phyloP scores from a whole-genome alignment of 805 yeast species.

The Tetrapisispora iriomotensis region DNA sequence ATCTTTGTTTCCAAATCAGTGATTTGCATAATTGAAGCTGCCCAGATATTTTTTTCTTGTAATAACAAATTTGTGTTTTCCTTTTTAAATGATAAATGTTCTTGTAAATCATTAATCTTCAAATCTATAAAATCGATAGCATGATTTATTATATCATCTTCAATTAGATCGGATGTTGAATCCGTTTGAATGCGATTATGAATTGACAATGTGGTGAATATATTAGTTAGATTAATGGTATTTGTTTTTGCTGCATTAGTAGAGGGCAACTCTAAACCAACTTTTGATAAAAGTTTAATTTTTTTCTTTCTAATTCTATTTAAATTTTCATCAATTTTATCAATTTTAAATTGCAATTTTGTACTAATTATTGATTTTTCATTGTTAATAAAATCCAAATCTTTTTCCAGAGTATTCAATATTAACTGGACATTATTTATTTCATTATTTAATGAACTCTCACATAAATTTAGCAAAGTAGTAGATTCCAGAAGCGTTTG shows the following conservation, averaged over 20 bases:
- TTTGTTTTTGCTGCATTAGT: too few relatives aligned
- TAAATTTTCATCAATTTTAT: conserved; percentile 9
- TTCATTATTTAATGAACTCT: conserved; percentile 8
- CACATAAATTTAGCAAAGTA: conserved; percentile 7
- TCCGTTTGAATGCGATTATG: conserved; percentile 2
- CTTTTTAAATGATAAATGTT: conserved; percentile 18
- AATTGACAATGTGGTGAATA: neutral
- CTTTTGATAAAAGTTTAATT: conserved; percentile 9
- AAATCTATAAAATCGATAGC: conserved; percentile 19
- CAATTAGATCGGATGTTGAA: conserved; percentile 1
- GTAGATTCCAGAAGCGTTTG: conserved; percentile 6
- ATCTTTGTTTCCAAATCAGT: conserved; percentile 15
- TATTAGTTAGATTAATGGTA: too few relatives aligned
- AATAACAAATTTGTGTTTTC: conserved; percentile 11
- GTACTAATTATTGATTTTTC: conserved; percentile 14
- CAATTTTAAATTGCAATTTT: conserved; percentile 10
- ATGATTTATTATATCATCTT: conserved; percentile 14
- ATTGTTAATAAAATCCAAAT: conserved; percentile 15
- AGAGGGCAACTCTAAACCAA: conserved; percentile 13
- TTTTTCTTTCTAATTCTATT: conserved; percentile 7
- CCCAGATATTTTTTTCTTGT: conserved; percentile 17
- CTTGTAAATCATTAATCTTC: conserved; percentile 16
- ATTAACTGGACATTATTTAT: conserved; percentile 15
- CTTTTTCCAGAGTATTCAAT: conserved; percentile 17
- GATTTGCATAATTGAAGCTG: conserved; percentile 13